Base-by-base conservation (phyloP, 805 yeast genomes). In the Candida incommunis region DNA sequence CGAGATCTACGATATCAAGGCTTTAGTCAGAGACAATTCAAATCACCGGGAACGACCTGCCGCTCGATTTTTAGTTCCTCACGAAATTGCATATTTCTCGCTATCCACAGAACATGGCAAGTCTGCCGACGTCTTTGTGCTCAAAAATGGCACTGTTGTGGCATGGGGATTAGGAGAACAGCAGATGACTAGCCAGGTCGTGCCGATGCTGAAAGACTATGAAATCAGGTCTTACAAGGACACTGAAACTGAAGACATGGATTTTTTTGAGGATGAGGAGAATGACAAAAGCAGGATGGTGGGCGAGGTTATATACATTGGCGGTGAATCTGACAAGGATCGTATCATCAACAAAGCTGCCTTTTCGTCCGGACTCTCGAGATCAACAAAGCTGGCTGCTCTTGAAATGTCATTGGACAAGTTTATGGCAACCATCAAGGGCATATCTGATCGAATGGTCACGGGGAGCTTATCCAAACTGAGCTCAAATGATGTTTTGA, bases 211-310 rank as follows among this genome's bases (percentile, higher is more conserved):
- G 2, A 58, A 65, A 41, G 53, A 58, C 0, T 75, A 83, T 2
- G 72, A 71, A 57, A 48, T 72, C 2, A 64, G 70, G 3, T 62
- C 73, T 1, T 74, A 74, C 48, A 57, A 67, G 20, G 63, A 58
- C 2, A 64, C 70, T 7, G 96, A 87, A 54, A 75, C 85, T 31
- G 96, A 87, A 57, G 96, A 88, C 54, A 74, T 87, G 76, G 96
- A 88, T 59, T 87, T 66, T 59, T 65, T 82, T 11, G 83, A 78
- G 46, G 52, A 27, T 25, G 63, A 48, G 51, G 59, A 15, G 26
- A 50, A 53, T 16, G 52, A 51, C 5, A 63, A 68, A 3, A 72
- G 72, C 42, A 65, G 70, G 43, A 68, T 82, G 65, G 71, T 72
- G 23, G 83, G 82, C 5, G 96, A 87, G 49, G 71, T 81, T 2